Percentiles rank a stretch among this genome's conserved stretches.
Conservation (phyloP, 2,329 filamentous ascomycete species). For the Stemphylium beticola region DNA sequence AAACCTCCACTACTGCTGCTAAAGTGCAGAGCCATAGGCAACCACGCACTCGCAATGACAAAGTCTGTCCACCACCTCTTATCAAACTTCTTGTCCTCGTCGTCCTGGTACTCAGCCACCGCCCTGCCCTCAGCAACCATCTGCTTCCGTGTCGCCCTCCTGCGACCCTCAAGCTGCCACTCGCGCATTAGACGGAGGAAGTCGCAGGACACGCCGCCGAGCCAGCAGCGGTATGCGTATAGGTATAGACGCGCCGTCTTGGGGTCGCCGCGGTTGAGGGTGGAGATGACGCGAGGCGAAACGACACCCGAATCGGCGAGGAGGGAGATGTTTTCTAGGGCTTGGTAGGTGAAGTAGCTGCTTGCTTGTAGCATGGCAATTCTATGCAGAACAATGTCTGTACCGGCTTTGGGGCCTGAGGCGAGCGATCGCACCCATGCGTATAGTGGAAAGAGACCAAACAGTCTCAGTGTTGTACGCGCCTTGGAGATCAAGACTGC, state of each 20-base stretch:
- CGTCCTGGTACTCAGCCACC: conserved; percentile 42
- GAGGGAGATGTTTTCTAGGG: conserved; percentile 52
- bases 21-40: conserved; percentile 53
- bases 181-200: conserved; percentile 52
- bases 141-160: conserved; percentile 36
- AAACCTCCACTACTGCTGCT: conserved; percentile 47
- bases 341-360: conserved; percentile 53
- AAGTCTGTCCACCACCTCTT: conserved; percentile 52
- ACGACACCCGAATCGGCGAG: conserved; percentile 52
- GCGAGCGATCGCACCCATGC: conserved; percentile 52
- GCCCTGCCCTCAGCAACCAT: conserved; percentile 39
- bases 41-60: conserved; percentile 52
- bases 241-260: conserved; percentile 48
- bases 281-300: conserved; percentile 42
- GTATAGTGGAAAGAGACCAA: conserved; percentile 54
- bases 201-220: conserved; percentile 53
- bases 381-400: conserved; percentile 51
- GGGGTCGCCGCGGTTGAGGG: conserved; percentile 45
- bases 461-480: conserved; percentile 53
- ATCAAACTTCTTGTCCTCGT: conserved; percentile 47
- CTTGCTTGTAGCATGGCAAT: conserved; percentile 51
- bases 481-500: conserved; percentile 51
- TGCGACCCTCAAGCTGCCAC: conserved; percentile 49
- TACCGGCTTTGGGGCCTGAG: conserved; percentile 50
- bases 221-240: conserved; percentile 52